Conservation (phyloP, 2,329 filamentous ascomycete genomes). For the Aspergillus sp. region DNA sequence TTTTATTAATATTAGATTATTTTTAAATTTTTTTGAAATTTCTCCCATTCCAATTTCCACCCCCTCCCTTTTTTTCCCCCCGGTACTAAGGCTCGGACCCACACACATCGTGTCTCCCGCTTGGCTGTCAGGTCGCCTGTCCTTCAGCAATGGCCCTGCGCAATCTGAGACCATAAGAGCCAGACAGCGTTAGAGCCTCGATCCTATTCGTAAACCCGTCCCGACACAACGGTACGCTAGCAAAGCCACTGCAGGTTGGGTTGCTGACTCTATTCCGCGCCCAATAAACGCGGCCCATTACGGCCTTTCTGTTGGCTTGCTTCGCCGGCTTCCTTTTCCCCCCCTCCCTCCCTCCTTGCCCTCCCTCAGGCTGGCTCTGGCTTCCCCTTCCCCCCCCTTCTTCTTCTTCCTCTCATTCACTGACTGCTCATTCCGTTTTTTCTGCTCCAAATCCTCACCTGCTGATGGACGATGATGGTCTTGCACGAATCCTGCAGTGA, state of each 20-base stretch:
- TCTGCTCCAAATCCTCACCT: background rate
- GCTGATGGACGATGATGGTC: background rate
- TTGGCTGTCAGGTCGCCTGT: constrained; percentile 20
- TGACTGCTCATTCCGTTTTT: background rate
- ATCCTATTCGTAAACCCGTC: constrained; percentile 23
- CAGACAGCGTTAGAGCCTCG: constrained; percentile 18
- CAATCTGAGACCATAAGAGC: constrained; percentile 22
- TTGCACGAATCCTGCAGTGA: background rate
- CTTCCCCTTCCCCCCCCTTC: background rate
- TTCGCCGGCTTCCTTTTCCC: constrained; percentile 8
- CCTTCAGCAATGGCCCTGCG: constrained; percentile 19
- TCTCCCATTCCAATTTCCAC: background rate
- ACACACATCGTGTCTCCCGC: constrained; percentile 24
- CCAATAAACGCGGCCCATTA: constrained; percentile 20
- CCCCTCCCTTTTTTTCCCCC: background rate
- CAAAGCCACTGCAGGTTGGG: constrained; percentile 23
- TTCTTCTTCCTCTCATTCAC: background rate
- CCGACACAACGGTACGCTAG: constrained; percentile 26
- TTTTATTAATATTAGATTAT: background rate
- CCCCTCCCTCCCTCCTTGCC: constrained; percentile 6
- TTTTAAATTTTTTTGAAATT: background rate
- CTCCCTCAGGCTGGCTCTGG: background rate
- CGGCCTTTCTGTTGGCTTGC: constrained; percentile 21
- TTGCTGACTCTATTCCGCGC: constrained; percentile 22
- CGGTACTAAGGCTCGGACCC: constrained; percentile 15